phyloP scores from a whole-genome alignment of 306 rosid genomes.

The Cucurbita moschata region DNA sequence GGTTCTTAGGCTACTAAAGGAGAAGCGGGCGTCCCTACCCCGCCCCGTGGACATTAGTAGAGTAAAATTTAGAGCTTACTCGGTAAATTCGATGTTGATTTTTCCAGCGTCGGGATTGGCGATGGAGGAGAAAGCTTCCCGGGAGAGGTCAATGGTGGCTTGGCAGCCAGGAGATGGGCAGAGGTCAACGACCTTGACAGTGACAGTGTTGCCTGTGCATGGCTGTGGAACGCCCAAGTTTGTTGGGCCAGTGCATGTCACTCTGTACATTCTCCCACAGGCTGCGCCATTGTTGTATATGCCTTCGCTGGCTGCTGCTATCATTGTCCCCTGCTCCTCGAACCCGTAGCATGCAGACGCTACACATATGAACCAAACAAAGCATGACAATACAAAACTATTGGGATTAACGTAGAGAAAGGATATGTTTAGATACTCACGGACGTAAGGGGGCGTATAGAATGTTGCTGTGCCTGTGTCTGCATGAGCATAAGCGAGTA shows the following conservation, averaged over 20 bases:
- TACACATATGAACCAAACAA: not conserved
- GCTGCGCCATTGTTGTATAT: not conserved
- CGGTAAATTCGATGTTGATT: not conserved
- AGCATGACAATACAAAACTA: too few relatives aligned
- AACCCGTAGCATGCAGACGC: not conserved
- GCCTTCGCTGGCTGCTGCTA: not conserved
- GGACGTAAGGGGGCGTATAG: not conserved
- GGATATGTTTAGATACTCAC: not conserved
- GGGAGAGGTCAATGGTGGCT: constrained; percentile 4
- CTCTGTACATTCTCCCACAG: not conserved
- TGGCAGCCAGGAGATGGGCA: constrained; percentile 4
- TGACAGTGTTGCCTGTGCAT: not conserved
- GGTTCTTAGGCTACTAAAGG: too few relatives aligned
- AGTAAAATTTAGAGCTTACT: not conserved
- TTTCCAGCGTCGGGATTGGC: not conserved
- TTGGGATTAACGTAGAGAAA: too few relatives aligned
- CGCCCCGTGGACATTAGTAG: too few relatives aligned
- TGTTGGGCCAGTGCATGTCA: not conserved
- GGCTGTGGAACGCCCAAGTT: not conserved
- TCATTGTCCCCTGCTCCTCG: not conserved
- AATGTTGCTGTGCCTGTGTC: not conserved
- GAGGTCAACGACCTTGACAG: not conserved
- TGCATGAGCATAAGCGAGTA: not conserved
- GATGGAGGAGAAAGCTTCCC: not conserved
- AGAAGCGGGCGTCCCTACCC: too few relatives aligned